Evolutionary conservation across 2,329 filamentous ascomycete species (phyloP).

Genomic region (Hypomyces rosellus): DNA sequence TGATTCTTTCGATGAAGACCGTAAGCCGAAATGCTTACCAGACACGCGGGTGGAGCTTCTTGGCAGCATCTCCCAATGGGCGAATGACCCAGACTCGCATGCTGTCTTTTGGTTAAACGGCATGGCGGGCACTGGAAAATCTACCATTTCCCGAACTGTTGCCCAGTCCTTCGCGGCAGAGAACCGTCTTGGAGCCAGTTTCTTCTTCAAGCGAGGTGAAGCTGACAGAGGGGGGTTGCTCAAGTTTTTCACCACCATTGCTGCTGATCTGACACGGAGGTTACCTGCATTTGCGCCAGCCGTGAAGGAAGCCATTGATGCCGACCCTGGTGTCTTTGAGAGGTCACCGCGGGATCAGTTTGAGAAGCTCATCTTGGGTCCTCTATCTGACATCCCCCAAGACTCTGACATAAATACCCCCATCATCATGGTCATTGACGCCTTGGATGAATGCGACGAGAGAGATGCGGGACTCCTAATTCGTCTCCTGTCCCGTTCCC

Average conservation of each 20-base stretch:
- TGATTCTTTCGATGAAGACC: conserved; percentile 26
- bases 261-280: conserved; percentile 23
- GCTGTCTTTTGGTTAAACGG: conserved; percentile 32
- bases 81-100: conserved; percentile 13
- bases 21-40: conserved; percentile 24
- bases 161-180: conserved; percentile 18
- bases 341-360: conserved; percentile 30
- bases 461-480: conserved; percentile 26
- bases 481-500: conserved; percentile 17
- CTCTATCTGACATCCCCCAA: conserved; percentile 17
- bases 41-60: conserved; percentile 27
- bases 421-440: conserved; percentile 31
- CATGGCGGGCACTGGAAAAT: conserved; percentile 35
- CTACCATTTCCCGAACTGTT: conserved; percentile 31
- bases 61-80: conserved; percentile 24
- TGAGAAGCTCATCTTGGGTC: conserved; percentile 30
- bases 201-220: conserved; percentile 40
- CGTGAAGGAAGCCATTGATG: conserved; percentile 23
- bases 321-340: conserved; percentile 21
- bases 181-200: conserved; percentile 27
- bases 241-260: conserved; percentile 35
- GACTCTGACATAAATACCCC: background rate
- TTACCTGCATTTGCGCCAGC: conserved; percentile 21
- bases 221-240: conserved; percentile 28
- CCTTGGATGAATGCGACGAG: conserved; percentile 22